These are phyloP conservation scores for Hysterangium stoloniferum DNA, from an alignment of 768 basidiomycete species.

Conservation along the genomic window DNA sequence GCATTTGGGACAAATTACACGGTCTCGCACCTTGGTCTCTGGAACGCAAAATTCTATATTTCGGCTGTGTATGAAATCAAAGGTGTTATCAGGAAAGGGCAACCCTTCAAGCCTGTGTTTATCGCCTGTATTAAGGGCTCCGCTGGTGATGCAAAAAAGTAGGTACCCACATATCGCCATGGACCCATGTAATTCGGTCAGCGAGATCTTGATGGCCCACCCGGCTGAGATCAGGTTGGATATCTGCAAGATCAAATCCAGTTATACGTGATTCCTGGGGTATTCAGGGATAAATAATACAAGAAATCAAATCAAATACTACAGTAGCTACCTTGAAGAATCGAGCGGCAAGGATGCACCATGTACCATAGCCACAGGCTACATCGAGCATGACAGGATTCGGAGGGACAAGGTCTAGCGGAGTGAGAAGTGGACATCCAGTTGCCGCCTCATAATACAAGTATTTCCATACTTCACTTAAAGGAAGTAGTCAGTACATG, in stretches of 20 bases:
- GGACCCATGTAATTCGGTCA: constrained; percentile 53
- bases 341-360: constrained; percentile 63
- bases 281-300: constrained; percentile 8
- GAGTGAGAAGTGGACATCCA: constrained; percentile 14
- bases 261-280: constrained; percentile 43
- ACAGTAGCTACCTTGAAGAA: constrained; percentile 48
- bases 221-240: constrained; percentile 44
- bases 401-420: constrained; percentile 36
- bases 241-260: constrained; percentile 49
- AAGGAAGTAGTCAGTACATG: too few relatives aligned
- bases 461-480: constrained; percentile 5
- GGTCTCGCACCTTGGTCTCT: constrained; percentile 62
- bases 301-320: constrained; percentile 6
- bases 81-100: constrained; percentile 48
- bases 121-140: too few relatives aligned
- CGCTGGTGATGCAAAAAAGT: constrained; percentile 5
- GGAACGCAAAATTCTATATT: constrained; percentile 62
- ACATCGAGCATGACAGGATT: constrained; percentile 41
- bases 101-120: constrained; percentile 49
- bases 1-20: too few relatives aligned
- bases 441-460: background rate
- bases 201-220: constrained; percentile 28
- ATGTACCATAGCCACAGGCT: constrained; percentile 64
- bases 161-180: constrained; percentile 52
- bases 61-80: constrained; percentile 60